Conservation (phyloP, 441 rosid genomes). For the Mallotus repandus region DNA sequence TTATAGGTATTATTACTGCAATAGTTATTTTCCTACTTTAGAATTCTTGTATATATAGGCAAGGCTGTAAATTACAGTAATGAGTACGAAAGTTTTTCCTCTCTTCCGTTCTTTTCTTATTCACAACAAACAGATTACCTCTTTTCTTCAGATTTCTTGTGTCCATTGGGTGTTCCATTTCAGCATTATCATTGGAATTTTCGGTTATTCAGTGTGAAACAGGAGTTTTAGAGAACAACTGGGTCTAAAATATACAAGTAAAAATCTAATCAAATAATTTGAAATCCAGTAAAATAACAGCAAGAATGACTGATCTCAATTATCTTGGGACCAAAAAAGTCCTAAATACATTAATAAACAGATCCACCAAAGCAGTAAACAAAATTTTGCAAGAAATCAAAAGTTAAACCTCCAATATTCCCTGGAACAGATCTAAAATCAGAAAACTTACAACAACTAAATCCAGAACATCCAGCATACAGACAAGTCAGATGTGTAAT, state of each 20-base stretch:
- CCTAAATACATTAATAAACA: slow-evolving; percentile 2
- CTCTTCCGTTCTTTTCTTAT: no score
- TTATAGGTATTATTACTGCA: no score
- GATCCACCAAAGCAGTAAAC: background rate
- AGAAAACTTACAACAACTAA: background rate
- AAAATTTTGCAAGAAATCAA: background rate
- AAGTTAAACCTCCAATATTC: background rate
- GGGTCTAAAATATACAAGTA: no score
- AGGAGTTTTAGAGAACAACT: background rate
- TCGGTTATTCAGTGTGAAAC: background rate
- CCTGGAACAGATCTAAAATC: background rate
- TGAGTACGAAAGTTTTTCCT: no score
- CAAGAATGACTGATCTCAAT: slow-evolving; percentile 2
- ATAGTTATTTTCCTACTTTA: no score
- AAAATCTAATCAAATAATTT: no score
- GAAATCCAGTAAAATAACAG: background rate
- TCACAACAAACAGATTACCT: no score
- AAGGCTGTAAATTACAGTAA: no score
- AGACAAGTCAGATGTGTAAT: background rate
- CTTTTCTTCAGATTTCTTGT: background rate
- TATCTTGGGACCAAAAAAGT: background rate
- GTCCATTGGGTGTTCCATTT: no score
- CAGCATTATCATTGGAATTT: no score
- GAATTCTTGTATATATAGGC: no score
- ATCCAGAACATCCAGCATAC: background rate